These are phyloP conservation scores for Trypanosoma brucei DNA, from an alignment of 208 protist genomes.

Conservation along the genomic window DNA sequence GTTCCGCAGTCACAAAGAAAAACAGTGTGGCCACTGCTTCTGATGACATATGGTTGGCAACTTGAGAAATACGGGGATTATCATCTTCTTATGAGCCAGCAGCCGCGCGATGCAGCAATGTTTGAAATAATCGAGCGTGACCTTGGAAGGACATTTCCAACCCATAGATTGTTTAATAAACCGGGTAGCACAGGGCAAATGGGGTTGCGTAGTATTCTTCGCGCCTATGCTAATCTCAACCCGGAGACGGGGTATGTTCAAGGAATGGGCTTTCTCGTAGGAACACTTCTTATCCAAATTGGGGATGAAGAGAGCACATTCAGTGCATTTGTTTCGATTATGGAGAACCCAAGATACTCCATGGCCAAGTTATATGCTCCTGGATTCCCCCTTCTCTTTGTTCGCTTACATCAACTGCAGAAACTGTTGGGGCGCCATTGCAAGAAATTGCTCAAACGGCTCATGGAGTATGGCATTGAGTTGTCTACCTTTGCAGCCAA, in stretches of 20 bases:
- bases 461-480: slow-evolving; percentile 28
- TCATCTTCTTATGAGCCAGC: slow-evolving; percentile 23
- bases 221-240: slow-evolving; percentile 77
- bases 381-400: slow-evolving; percentile 74
- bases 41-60: slow-evolving; percentile 33
- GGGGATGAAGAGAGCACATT: slow-evolving; percentile 80
- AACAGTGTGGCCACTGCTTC: slow-evolving; percentile 62
- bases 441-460: slow-evolving; percentile 32
- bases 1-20: slow-evolving; percentile 54
- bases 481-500: slow-evolving; percentile 66
- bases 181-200: slow-evolving; percentile 37
- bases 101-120: slow-evolving; percentile 24
- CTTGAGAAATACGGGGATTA: slow-evolving; percentile 25
- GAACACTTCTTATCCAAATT: slow-evolving; percentile 76
- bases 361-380: slow-evolving; percentile 60
- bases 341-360: slow-evolving; percentile 62
- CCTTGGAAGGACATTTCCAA: slow-evolving; percentile 83
- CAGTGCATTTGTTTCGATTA: slow-evolving; percentile 79
- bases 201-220: slow-evolving; percentile 67
- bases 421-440: slow-evolving; percentile 47
- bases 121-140: slow-evolving; percentile 77
- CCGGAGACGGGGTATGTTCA: slow-evolving; percentile 82
- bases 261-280: slow-evolving; percentile 89
- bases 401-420: slow-evolving; percentile 63
- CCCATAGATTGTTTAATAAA: slow-evolving; percentile 60